A percentile compares a stretch with the other conserved stretches of the same genome.
Conservation (phyloP, 2,329 filamentous ascomycete genomes). For the Phialophora chinensis region DNA sequence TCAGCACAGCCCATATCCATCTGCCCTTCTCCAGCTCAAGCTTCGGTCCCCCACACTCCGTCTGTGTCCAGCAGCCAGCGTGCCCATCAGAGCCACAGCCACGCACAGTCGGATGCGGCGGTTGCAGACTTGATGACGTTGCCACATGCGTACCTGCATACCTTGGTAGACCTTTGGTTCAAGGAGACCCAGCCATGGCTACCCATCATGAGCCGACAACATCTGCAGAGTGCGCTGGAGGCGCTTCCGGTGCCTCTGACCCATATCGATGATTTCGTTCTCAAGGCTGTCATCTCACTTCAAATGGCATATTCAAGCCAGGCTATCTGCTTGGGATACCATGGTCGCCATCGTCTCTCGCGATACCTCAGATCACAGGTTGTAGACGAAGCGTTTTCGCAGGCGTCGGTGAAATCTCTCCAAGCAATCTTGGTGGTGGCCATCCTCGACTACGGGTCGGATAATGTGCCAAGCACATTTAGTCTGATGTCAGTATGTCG, state of each 20-base stretch:
- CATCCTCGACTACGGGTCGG: conserved; percentile 38
- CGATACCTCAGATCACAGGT: conserved; percentile 36
- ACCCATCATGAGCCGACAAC: conserved; percentile 43
- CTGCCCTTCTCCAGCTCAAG: conserved; percentile 16
- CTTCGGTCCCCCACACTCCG: conserved; percentile 19
- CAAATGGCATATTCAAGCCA: conserved; percentile 38
- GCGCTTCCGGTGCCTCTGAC: conserved; percentile 32
- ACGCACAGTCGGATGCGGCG: conserved; percentile 33
- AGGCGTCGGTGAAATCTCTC: conserved; percentile 35
- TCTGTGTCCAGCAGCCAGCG: conserved; percentile 8
- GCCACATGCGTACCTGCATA: conserved; percentile 33
- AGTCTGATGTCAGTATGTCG: conserved; percentile 38
- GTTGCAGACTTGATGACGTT: conserved; percentile 36
- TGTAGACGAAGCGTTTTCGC: conserved; percentile 37
- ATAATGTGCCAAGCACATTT: conserved; percentile 38
- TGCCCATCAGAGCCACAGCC: neutral
- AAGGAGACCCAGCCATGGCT: conserved; percentile 48
- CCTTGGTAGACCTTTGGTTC: conserved; percentile 46
- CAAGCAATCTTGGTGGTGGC: conserved; percentile 39
- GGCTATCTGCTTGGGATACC: conserved; percentile 38
- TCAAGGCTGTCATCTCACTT: conserved; percentile 38
- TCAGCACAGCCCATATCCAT: conserved; percentile 24
- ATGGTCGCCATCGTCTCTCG: conserved; percentile 36
- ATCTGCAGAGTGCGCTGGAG: conserved; percentile 31
- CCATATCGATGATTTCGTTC: conserved; percentile 36